phyloP scores from a whole-genome alignment of 192 early-diverging fungal genomes.

The Rhizoclosmatium sp. region DNA sequence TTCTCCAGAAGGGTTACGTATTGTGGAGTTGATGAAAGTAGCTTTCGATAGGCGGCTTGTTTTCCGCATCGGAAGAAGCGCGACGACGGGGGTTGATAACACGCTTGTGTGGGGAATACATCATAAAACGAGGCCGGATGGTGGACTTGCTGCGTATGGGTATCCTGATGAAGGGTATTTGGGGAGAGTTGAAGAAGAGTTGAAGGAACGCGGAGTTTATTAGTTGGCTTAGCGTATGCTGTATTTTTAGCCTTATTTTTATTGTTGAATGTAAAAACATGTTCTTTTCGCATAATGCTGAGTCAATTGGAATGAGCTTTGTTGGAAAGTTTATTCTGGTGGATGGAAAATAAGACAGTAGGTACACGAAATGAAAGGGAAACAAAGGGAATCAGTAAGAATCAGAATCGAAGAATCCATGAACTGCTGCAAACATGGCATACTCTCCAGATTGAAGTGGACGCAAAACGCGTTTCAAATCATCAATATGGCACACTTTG shows the following conservation, averaged over 20 bases:
- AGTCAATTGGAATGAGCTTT: too few relatives aligned
- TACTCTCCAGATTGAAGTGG: too few relatives aligned
- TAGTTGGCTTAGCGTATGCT: not conserved
- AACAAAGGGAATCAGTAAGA: too few relatives aligned
- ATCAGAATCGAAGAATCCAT: too few relatives aligned
- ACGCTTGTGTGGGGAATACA: constrained; percentile 23
- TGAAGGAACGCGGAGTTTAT: constrained; percentile 16
- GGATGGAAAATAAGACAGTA: too few relatives aligned
- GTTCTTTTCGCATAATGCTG: too few relatives aligned
- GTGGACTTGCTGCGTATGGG: constrained; percentile 21
- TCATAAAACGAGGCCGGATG: constrained; percentile 9
- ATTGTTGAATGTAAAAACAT: too few relatives aligned
- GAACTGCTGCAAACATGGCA: too few relatives aligned
- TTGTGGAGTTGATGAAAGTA: constrained; percentile 16
- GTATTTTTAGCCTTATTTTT: not conserved
- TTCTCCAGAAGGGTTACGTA: not conserved
- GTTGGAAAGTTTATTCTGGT: too few relatives aligned
- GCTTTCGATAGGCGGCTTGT: constrained; percentile 19
- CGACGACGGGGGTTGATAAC: constrained; percentile 13
- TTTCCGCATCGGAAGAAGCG: constrained; percentile 9
- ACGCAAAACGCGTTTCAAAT: too few relatives aligned
- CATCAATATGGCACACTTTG: too few relatives aligned
- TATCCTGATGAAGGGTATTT: constrained; percentile 32
- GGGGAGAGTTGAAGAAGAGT: constrained; percentile 18
- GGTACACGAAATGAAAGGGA: too few relatives aligned